Evolutionary conservation across 164 flowering plant genomes (phyloP).

Genomic region (Vitis riparia): DNA sequence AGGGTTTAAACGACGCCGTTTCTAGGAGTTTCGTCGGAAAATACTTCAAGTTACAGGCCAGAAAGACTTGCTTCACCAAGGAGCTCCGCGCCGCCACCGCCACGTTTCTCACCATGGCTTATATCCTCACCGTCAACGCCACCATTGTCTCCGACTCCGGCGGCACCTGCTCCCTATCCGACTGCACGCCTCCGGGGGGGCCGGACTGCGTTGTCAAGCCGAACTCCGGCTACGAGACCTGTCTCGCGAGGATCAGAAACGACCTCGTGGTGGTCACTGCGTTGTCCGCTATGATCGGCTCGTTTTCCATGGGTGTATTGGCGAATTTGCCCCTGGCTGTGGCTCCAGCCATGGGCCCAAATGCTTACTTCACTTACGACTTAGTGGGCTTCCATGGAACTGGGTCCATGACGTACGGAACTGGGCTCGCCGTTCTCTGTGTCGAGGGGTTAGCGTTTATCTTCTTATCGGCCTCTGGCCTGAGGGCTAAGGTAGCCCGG

Average conservation of each 20-base stretch:
- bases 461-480: slow-evolving; percentile 51
- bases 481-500: slow-evolving; percentile 70
- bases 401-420: slow-evolving; percentile 59
- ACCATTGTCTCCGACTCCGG: slow-evolving; percentile 81
- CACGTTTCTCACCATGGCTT: slow-evolving; percentile 90
- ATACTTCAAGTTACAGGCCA: slow-evolving; percentile 72
- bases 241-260: slow-evolving; percentile 51
- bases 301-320: slow-evolving; percentile 66
- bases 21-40: slow-evolving; percentile 57
- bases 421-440: slow-evolving; percentile 65
- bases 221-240: slow-evolving; percentile 56
- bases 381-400: slow-evolving; percentile 85
- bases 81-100: slow-evolving; percentile 84
- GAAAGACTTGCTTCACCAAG: slow-evolving; percentile 65
- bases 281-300: slow-evolving; percentile 67
- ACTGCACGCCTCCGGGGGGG: slow-evolving; percentile 44
- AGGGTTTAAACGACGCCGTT: slow-evolving; percentile 44
- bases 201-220: slow-evolving; percentile 51
- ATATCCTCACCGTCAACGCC: slow-evolving; percentile 83
- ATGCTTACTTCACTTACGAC: slow-evolving; percentile 78
- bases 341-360: slow-evolving; percentile 90
- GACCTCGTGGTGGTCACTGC: slow-evolving; percentile 79
- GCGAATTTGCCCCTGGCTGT: slow-evolving; percentile 77
- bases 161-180: slow-evolving; percentile 60
- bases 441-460: slow-evolving; percentile 66